A percentile compares a stretch with the other conserved stretches of the same genome.
Evolutionary conservation across 1,284 basidiomycete species (phyloP).

Genomic region (Hypsizygus ulmarius): DNA sequence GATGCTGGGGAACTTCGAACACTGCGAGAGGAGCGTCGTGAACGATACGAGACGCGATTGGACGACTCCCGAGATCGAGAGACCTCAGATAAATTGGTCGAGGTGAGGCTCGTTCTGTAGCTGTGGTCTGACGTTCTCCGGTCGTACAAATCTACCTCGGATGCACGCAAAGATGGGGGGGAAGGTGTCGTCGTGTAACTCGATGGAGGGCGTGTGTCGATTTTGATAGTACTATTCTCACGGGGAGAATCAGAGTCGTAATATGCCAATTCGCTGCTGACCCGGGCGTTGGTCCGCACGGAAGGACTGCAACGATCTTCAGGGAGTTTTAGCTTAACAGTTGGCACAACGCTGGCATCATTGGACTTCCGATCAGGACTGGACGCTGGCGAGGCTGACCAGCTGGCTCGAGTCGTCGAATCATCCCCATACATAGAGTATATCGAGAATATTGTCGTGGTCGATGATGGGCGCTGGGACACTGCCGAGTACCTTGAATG

Average conservation of each 20-base stretch:
- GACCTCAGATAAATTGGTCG: slow-evolving; percentile 3
- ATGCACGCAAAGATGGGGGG: slow-evolving; percentile 4
- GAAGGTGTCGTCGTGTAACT: slow-evolving; percentile 2
- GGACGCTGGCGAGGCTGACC: slow-evolving; percentile 25
- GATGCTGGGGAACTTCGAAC: slow-evolving; percentile 11
- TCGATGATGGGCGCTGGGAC: slow-evolving; percentile 37
- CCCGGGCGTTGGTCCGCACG: slow-evolving; percentile 23
- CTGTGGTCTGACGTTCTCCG: slow-evolving; percentile 8
- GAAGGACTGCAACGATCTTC: slow-evolving; percentile 26
- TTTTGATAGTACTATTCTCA: slow-evolving; percentile 13
- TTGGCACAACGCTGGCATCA: slow-evolving; percentile 23
- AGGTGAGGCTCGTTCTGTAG: slow-evolving; percentile 13
- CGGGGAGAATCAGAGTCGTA: slow-evolving; percentile 21
- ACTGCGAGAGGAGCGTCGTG: slow-evolving; percentile 29
- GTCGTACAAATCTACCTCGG: slow-evolving; percentile 1
- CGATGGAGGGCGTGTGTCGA: slow-evolving; percentile 2
- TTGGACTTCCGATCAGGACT: slow-evolving; percentile 28
- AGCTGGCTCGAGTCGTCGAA: slow-evolving; percentile 32
- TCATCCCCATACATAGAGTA: slow-evolving; percentile 76
- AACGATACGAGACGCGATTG: slow-evolving; percentile 18
- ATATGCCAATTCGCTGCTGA: slow-evolving; percentile 34
- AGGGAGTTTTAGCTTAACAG: slow-evolving; percentile 31
- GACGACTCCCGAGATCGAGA: slow-evolving; percentile 10
- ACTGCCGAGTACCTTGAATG: slow-evolving; percentile 17
- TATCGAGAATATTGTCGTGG: slow-evolving; percentile 72